Conservation (phyloP, 2,329 filamentous ascomycete species). For the Pseudopyricularia cyperi region DNA sequence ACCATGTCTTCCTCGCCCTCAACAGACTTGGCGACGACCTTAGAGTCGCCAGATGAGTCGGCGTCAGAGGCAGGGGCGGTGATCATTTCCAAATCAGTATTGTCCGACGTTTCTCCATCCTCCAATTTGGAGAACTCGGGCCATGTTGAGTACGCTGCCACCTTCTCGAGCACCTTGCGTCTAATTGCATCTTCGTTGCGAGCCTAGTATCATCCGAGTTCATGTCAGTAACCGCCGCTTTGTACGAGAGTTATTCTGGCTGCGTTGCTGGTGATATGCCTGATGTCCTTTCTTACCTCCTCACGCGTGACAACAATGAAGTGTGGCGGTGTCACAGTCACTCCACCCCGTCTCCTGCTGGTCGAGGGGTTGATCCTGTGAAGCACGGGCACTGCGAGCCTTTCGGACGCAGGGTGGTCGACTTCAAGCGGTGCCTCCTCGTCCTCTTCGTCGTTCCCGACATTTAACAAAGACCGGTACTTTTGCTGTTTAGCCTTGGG, state of each 20-base stretch:
- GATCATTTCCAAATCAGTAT: slow-evolving; percentile 52
- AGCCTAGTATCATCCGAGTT: slow-evolving; percentile 19
- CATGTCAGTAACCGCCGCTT: neutral
- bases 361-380: slow-evolving; percentile 35
- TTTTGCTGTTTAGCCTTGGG: slow-evolving; percentile 24
- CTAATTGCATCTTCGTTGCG: slow-evolving; percentile 56
- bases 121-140: slow-evolving; percentile 43
- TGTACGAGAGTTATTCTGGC: neutral
- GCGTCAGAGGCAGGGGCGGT: slow-evolving; percentile 50
- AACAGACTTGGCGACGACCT: slow-evolving; percentile 65
- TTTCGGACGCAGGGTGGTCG: slow-evolving; percentile 50
- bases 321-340: slow-evolving; percentile 35
- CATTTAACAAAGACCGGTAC: slow-evolving; percentile 36
- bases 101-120: slow-evolving; percentile 33
- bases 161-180: slow-evolving; percentile 65
- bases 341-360: slow-evolving; percentile 4
- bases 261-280: neutral
- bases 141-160: slow-evolving; percentile 64
- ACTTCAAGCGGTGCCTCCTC: slow-evolving; percentile 23
- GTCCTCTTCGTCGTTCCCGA: slow-evolving; percentile 31
- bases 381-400: slow-evolving; percentile 57
- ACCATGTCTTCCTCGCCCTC: slow-evolving; percentile 86
- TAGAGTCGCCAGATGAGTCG: slow-evolving; percentile 54
- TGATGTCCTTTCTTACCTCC: slow-evolving; percentile 36
- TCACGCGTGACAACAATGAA: slow-evolving; percentile 66